Evolutionary conservation across 129 eudicot species (phyloP).

Genomic region (Pittosporum tobira): DNA sequence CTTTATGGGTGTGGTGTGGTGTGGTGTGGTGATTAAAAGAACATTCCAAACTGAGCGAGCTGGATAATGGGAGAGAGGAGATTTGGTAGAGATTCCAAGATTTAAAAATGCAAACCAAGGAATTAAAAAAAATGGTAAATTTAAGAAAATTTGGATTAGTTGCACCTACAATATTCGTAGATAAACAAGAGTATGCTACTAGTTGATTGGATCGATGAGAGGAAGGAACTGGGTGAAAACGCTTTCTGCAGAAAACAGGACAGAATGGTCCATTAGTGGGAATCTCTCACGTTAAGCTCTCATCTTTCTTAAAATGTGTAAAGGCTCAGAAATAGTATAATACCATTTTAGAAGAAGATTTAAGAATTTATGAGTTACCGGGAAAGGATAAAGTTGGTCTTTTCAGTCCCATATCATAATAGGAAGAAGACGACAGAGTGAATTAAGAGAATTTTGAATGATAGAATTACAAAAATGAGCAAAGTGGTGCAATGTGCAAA

Average conservation of each 20-base stretch:
- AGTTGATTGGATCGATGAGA: not conserved
- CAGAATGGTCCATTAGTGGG: not conserved
- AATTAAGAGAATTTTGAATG: no score
- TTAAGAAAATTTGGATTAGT: constrained; percentile 3
- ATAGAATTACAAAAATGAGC: no score
- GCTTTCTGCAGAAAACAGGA: not conserved
- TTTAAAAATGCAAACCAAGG: not conserved
- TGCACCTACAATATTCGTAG: constrained; percentile 15
- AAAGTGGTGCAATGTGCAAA: no score
- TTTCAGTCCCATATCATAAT: no score
- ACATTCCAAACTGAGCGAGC: constrained; percentile 49
- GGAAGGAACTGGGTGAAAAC: not conserved
- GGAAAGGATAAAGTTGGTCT: not conserved
- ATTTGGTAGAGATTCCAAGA: constrained; percentile 11
- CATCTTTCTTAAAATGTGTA: not conserved
- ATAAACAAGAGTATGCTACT: constrained; percentile 10
- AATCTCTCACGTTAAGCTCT: not conserved
- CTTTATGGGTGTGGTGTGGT: constrained; percentile 6
- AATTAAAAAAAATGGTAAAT: constrained; percentile 8
- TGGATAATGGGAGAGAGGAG: constrained; percentile 7
- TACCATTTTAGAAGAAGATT: not conserved
- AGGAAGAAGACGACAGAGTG: not conserved
- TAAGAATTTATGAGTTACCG: not conserved
- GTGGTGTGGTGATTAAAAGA: constrained; percentile 20
- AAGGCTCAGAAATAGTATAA: not conserved